These are phyloP conservation scores for Venturia effusa DNA, from an alignment of 2,329 filamentous ascomycete genomes.

Conservation along the genomic window DNA sequence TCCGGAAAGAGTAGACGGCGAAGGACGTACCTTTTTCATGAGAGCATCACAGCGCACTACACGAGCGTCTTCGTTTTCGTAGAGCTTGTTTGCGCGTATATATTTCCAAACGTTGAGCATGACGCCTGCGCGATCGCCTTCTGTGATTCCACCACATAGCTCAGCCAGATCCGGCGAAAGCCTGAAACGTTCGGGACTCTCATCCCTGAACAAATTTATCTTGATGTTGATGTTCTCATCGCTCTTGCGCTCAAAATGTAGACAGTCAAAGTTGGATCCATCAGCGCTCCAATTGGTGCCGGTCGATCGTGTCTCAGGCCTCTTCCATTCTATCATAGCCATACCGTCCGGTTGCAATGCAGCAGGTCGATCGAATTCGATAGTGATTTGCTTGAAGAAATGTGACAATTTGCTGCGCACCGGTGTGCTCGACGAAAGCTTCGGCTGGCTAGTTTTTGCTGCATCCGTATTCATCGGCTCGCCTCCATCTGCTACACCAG, in stretches of 20 bases:
- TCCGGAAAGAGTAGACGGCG: not conserved
- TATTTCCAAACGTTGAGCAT: conserved; percentile 95
- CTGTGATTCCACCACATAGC: conserved; percentile 5
- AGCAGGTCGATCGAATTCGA: conserved; percentile 45
- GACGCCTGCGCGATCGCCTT: conserved; percentile 78
- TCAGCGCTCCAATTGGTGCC: not conserved
- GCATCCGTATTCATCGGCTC: conserved; percentile 53
- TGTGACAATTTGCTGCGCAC: conserved; percentile 54
- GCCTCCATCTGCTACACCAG: conserved; percentile 31
- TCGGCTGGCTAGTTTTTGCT: conserved; percentile 17
- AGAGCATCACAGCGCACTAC: conserved; percentile 83
- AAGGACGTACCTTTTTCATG: conserved; percentile 55
- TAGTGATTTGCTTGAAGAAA: conserved; percentile 71
- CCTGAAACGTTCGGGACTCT: conserved; percentile 74
- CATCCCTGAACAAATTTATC: conserved; percentile 75
- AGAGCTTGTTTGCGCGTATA: conserved; percentile 70
- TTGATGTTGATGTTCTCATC: conserved; percentile 90
- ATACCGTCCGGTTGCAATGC: conserved; percentile 57
- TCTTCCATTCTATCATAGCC: conserved; percentile 73
- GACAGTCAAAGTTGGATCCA: conserved; percentile 73
- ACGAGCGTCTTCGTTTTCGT: conserved; percentile 91
- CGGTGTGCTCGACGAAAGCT: not conserved
- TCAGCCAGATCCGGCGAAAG: conserved; percentile 29
- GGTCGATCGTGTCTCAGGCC: conserved; percentile 55
- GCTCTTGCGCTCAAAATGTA: conserved; percentile 82